Percentiles rank a stretch among this genome's conserved stretches.
Evolutionary conservation across 1,284 basidiomycete species (phyloP).

Genomic region (Puccinia horiana): DNA sequence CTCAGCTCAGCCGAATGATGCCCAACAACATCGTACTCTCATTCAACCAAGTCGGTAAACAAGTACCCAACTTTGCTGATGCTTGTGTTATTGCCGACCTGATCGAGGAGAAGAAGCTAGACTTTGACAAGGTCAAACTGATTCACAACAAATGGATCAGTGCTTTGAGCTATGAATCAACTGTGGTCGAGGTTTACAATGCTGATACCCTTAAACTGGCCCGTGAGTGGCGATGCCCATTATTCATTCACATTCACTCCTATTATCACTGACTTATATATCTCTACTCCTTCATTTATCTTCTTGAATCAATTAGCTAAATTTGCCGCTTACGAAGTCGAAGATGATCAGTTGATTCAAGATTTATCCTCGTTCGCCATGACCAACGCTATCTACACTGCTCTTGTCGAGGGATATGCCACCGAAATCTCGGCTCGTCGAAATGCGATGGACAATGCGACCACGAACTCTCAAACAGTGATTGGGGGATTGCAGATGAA

Average conservation of each 20-base stretch:
- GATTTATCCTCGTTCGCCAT: constrained; percentile 94
- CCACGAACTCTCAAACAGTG: constrained; percentile 61
- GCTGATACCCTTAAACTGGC: constrained; percentile 74
- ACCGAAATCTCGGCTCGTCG: constrained; percentile 75
- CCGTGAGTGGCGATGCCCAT: constrained; percentile 10
- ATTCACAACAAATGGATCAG: constrained; percentile 17
- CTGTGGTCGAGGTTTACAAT: constrained; percentile 62
- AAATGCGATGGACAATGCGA: constrained; percentile 99
- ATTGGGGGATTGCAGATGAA: constrained; percentile 49
- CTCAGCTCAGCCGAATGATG: constrained; percentile 74
- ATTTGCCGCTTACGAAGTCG: constrained; percentile 78
- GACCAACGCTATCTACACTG: constrained; percentile 93
- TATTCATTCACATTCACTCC: neutral
- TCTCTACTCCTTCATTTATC: neutral
- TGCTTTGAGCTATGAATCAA: constrained; percentile 52
- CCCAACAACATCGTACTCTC: constrained; percentile 74
- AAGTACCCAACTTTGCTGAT: constrained; percentile 95
- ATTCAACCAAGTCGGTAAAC: constrained; percentile 96
- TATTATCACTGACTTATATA: neutral
- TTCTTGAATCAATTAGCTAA: constrained; percentile 28
- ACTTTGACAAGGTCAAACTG: constrained; percentile 73
- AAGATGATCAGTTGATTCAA: constrained; percentile 77
- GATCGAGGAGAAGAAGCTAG: constrained; percentile 79
- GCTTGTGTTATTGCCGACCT: constrained; percentile 91
- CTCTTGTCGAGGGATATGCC: constrained; percentile 92